phyloP scores from a whole-genome alignment of 2,329 filamentous ascomycete species.

The Teratosphaeriaceae sp. region DNA sequence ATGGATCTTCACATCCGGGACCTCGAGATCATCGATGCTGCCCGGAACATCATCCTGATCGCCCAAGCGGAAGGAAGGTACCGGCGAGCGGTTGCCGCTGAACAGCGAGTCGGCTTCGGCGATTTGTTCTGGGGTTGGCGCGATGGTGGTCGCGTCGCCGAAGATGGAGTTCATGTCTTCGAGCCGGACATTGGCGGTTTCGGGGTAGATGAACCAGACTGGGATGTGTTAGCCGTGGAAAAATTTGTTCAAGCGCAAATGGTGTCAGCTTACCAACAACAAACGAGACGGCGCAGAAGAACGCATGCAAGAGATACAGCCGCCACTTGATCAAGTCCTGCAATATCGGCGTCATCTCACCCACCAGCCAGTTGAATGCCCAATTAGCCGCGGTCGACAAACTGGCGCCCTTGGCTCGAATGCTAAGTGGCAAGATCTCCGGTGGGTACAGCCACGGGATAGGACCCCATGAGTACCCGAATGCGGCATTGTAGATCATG shows the following conservation, averaged over 20 bases:
- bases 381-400: slow-evolving; percentile 94
- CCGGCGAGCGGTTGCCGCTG: slow-evolving; percentile 63
- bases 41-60: slow-evolving; percentile 57
- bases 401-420: slow-evolving; percentile 93
- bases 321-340: slow-evolving; percentile 92
- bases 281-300: slow-evolving; percentile 93
- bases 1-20: slow-evolving; percentile 54
- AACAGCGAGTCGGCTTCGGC: slow-evolving; percentile 80
- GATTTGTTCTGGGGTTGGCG: slow-evolving; percentile 69
- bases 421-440: slow-evolving; percentile 96
- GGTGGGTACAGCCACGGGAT: slow-evolving; percentile 98
- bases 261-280: slow-evolving; percentile 70
- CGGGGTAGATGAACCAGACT: slow-evolving; percentile 98
- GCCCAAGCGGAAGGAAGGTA: slow-evolving; percentile 68
- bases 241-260: neutral
- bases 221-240: slow-evolving; percentile 12
- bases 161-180: slow-evolving; percentile 97
- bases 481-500: slow-evolving; percentile 97
- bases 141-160: slow-evolving; percentile 80
- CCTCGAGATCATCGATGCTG: slow-evolving; percentile 67
- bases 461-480: slow-evolving; percentile 95
- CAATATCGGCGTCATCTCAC: slow-evolving; percentile 87
- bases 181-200: slow-evolving; percentile 88
- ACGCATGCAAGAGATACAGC: slow-evolving; percentile 89
- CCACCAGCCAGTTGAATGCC: slow-evolving; percentile 97